Conservation (phyloP, 495 filamentous ascomycete species). For the Glutinoglossum americanum region DNA sequence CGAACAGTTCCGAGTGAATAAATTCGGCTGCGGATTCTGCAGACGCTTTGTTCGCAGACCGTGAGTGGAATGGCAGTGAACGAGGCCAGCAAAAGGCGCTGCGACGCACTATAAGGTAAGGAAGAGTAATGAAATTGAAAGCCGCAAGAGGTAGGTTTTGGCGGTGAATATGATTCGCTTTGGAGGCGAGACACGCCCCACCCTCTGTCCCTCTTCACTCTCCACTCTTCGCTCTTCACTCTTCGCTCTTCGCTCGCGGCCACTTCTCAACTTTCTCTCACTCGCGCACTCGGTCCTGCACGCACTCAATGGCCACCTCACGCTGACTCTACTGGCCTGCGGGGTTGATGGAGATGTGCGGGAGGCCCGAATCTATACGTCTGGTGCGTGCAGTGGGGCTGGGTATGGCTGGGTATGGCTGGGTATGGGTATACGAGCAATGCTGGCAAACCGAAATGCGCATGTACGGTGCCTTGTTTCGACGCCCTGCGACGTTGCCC, state of each 20-base stretch:
- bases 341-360: background rate
- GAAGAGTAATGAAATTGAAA: background rate
- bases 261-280: background rate
- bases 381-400: background rate
- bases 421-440: background rate
- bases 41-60: background rate
- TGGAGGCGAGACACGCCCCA: background rate
- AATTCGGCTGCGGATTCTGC: background rate
- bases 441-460: background rate
- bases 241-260: background rate
- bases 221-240: background rate
- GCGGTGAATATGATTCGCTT: background rate
- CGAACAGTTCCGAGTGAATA: background rate
- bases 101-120: background rate
- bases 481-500: background rate
- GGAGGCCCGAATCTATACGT: background rate
- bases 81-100: background rate
- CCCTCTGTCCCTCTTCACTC: background rate
- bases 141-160: background rate
- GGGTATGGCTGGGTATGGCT: too few relatives aligned
- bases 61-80: background rate
- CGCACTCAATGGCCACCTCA: background rate
- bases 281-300: too few relatives aligned
- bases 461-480: background rate
- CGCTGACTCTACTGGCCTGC: too few relatives aligned